Evolutionary conservation across 768 basidiomycete species (phyloP), one percentile per base, ranked within the genome.

Genomic region (Boletus pseudopeckii): DNA sequence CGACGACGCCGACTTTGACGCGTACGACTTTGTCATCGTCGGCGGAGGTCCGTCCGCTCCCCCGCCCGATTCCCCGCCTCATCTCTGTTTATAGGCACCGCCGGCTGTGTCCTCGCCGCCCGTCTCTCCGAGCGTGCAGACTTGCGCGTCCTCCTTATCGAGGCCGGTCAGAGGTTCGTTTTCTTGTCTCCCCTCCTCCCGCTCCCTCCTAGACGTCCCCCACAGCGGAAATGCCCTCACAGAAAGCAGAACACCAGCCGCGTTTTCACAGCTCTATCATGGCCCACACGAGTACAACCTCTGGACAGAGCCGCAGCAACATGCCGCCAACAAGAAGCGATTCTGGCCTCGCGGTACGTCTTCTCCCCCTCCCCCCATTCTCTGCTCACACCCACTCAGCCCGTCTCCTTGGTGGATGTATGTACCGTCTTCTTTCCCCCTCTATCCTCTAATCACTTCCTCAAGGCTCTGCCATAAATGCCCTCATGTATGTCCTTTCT

Each of bases 361-460:
- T 14, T 0, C 5, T 18, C 14, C 10, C 22, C 36, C 17, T 6
- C 36, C 17, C 6, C 18, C 4, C 7, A 2, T n/a, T 10, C 43
- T 28, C 32, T 34, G 2, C 54, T 66, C 36, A 61, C n/a, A 2
- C 0, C 28, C 1, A n/a, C n/a, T 4, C 48, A 88, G 86, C 71
- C 1, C 87, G 82, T 62, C 72, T 90, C 64, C 76, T 90, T 7
- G 88, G 88, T 22, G 88, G 88, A 63, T 90, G 88, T 85, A 62
- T 67, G 83, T 74, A 11, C 24, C 36, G n/a, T 22, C 28, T n/a
- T 30, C 22, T 32, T 6, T 55, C 36, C 47, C n/a, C 7, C 0
- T 5, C 24, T 11, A 5, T 39, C 45, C 13, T 28, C 45, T 42
- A 4, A 42, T 11, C 45, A 7, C 36, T 15, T 17, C 13, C 22